Base-by-base conservation (phyloP, 768 basidiomycete species). In the Termitomyces sp. region DNA sequence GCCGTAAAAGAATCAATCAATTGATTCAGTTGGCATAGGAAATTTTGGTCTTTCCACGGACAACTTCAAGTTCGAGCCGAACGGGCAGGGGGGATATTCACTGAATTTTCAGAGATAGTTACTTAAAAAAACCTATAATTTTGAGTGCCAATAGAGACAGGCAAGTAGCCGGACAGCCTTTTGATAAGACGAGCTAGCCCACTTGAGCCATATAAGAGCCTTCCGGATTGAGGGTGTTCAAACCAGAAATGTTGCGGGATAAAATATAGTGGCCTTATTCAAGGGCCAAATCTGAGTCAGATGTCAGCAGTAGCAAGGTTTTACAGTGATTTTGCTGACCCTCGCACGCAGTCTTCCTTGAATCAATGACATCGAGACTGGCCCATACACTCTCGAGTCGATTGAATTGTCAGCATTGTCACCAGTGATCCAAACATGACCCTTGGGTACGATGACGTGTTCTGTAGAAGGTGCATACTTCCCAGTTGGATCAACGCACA, bases 31-130 rank as follows among this genome's bases (percentile, higher is more conserved):
- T 55, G 52, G 18, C 12, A 16, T 65, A 96, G 93, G 94, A 3
- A 92, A 91, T 62, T 98, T 98, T 70, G 96, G 97, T 18, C 73
- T 98, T 64, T 94, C 90, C 15, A 98, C 96, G 0, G 89, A 98
- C 70, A 98, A 96, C 76, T 98, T 98, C 83, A 91, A 98, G 76
- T 93, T 99, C 68, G 88, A 88, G 62, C 93, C 93, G 18, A 96
- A 96, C 65, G 92, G 89, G 7, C 88, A 94, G 63, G 96, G 96
- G n/a, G 94, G 96, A 0, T 98, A 98, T 77, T 91, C 90, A 0
- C 86, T 98, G 84, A 91, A 92, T 68, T 97, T 98, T 70, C 78
- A 77, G 49, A 82, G 72, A 67, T 88, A 80, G 57, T 22, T 45
- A 50, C 40, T 13, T 35, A 8, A n/a, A 50, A 22, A 11, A 18